These are phyloP conservation scores for Ascochyta viciae-villosae DNA, from an alignment of 2,329 filamentous ascomycete species.

Conservation along the genomic window DNA sequence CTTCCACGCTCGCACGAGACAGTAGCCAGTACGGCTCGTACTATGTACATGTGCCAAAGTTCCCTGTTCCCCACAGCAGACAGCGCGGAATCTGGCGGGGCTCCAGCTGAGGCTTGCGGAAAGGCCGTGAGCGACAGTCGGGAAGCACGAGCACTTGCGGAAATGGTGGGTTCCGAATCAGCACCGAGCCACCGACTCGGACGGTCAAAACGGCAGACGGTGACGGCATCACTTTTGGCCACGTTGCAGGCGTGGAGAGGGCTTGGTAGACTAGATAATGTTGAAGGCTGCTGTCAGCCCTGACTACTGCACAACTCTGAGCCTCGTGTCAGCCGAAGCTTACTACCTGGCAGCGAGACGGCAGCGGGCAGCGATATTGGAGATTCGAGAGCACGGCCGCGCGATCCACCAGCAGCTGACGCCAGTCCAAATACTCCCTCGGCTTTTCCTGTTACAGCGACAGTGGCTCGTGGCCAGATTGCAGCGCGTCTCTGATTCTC, in stretches of 20 bases:
- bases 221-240: slow-evolving; percentile 38
- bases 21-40: not conserved
- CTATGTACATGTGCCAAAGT: not conserved
- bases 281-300: slow-evolving; percentile 2
- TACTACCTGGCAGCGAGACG: too few species aligned
- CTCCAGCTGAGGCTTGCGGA: slow-evolving; percentile 1
- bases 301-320: not conserved
- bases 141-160: slow-evolving; percentile 11
- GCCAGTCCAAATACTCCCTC: slow-evolving; percentile 35
- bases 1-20: not conserved
- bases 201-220: slow-evolving; percentile 16
- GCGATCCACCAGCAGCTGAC: slow-evolving; percentile 27
- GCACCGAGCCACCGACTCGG: not conserved
- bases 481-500: slow-evolving; percentile 20
- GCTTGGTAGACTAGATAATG: slow-evolving; percentile 2
- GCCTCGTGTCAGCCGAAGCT: slow-evolving; percentile 1
- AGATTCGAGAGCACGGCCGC: slow-evolving; percentile 17
- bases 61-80: slow-evolving; percentile 6
- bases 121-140: not conserved
- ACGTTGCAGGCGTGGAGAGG: slow-evolving; percentile 3
- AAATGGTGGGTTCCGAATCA: slow-evolving; percentile 23
- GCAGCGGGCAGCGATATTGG: slow-evolving; percentile 7
- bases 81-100: slow-evolving; percentile 5
- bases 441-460: slow-evolving; percentile 38
- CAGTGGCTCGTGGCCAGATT: slow-evolving; percentile 30